Conservation (phyloP, 2,329 filamentous ascomycete genomes). For the Colletotrichum graminicola region DNA sequence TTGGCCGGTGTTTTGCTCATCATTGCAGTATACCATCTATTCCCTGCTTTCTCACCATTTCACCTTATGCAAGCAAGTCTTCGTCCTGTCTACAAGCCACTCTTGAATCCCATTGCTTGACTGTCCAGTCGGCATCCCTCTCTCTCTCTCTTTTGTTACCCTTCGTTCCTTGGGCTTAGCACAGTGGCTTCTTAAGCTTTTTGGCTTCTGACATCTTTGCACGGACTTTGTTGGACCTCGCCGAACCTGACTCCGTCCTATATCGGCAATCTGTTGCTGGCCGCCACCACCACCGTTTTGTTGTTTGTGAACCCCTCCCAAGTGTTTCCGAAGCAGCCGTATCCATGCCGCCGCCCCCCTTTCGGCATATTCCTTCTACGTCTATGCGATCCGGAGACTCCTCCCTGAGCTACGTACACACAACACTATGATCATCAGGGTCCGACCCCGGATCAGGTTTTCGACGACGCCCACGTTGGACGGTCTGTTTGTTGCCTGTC, state of each 20-base stretch:
- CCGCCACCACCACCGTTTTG: not conserved
- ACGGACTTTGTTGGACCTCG: slow-evolving; percentile 14
- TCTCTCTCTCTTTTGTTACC: not conserved
- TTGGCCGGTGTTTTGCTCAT: not conserved
- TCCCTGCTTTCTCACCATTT: not conserved
- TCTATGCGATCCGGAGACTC: slow-evolving; percentile 14
- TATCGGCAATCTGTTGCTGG: not conserved
- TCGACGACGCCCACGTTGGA: slow-evolving; percentile 14
- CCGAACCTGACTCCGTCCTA: not conserved
- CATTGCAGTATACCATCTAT: not conserved
- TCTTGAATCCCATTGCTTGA: not conserved
- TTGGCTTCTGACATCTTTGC: slow-evolving; percentile 31
- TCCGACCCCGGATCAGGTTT: slow-evolving; percentile 32
- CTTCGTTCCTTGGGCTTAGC: not conserved
- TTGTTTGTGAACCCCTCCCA: not conserved
- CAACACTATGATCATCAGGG: slow-evolving; percentile 34
- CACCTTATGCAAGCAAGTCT: not conserved
- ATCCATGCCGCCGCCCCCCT: slow-evolving; percentile 23
- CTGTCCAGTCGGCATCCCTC: not conserved
- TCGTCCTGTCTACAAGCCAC: not conserved
- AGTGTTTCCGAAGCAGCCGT: not conserved
- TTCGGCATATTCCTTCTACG: slow-evolving; percentile 23
- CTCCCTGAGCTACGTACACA: slow-evolving; percentile 4
- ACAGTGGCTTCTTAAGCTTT: slow-evolving; percentile 23
- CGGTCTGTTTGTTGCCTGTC: slow-evolving; percentile 7